Percentiles rank a stretch among this genome's conserved stretches.
phyloP scores from a whole-genome alignment of 2,329 filamentous ascomycete genomes.

The Coniochaeta ligniaria region DNA sequence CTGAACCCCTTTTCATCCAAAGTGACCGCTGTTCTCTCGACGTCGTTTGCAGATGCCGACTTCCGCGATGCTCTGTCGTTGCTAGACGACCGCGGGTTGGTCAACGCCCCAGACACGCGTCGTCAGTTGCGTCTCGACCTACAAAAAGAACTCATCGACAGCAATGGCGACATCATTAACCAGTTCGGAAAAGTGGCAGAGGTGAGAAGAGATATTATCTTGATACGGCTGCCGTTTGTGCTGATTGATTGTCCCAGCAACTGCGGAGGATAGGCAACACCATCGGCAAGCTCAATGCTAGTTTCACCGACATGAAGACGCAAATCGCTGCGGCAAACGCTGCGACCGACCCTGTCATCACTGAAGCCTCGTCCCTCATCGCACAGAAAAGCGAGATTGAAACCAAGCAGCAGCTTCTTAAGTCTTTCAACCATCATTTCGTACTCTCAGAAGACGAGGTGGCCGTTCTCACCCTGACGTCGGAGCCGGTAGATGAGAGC shows the following conservation, averaged over 20 bases:
- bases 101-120: slow-evolving; percentile 71
- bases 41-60: slow-evolving; percentile 87
- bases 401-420: slow-evolving; percentile 70
- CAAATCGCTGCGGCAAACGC: slow-evolving; percentile 70
- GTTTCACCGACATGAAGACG: slow-evolving; percentile 71
- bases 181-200: slow-evolving; percentile 88
- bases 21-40: slow-evolving; percentile 77
- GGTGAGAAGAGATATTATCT: slow-evolving; percentile 39
- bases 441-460: slow-evolving; percentile 76
- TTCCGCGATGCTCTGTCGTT: slow-evolving; percentile 79
- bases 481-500: slow-evolving; percentile 74
- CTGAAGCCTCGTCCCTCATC: slow-evolving; percentile 70
- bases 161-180: slow-evolving; percentile 80
- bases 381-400: slow-evolving; percentile 67
- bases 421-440: slow-evolving; percentile 76
- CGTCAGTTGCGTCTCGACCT: slow-evolving; percentile 74
- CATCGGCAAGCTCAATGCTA: slow-evolving; percentile 70
- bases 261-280: slow-evolving; percentile 74
- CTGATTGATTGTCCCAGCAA: slow-evolving; percentile 51
- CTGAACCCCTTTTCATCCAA: slow-evolving; percentile 70
- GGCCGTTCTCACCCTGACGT: slow-evolving; percentile 65
- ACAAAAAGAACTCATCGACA: slow-evolving; percentile 87
- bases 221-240: not conserved
- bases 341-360: slow-evolving; percentile 66
- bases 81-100: slow-evolving; percentile 63